phyloP scores from a whole-genome alignment of 495 filamentous ascomycete genomes.

The Trichoderma parareesei region DNA sequence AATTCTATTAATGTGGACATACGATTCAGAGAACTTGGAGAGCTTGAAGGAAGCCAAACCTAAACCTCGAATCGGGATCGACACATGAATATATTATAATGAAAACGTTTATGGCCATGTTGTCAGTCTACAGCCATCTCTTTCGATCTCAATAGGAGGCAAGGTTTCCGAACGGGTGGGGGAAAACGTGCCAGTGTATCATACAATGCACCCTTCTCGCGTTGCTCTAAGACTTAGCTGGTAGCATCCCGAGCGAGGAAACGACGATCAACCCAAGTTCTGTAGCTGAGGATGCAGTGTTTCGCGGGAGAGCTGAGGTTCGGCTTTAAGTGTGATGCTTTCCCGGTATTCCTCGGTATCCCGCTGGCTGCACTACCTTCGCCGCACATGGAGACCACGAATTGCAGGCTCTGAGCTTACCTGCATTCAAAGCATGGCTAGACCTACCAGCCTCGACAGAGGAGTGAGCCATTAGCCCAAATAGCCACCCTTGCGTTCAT shows the following conservation, averaged over 20 bases:
- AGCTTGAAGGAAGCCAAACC: no score
- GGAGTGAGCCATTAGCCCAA: no score
- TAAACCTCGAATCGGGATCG: no score
- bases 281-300: not conserved
- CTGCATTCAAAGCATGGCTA: no score
- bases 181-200: conserved; percentile 4
- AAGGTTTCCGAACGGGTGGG: not conserved
- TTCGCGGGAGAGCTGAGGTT: not conserved
- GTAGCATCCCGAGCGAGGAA: not conserved
- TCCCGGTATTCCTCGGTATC: no score
- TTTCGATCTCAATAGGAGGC: not conserved
- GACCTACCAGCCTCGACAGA: no score
- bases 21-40: no score
- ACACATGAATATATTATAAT: no score
- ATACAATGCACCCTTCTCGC: conserved; percentile 3
- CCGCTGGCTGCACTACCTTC: no score
- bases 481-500: not conserved
- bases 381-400: no score
- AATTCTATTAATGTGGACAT: no score
- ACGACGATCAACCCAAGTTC: not conserved
- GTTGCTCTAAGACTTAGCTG: not conserved
- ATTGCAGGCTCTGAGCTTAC: no score
- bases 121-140: not conserved
- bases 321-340: not conserved
- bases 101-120: not conserved